phyloP scores from a whole-genome alignment of 768 basidiomycete species.

The Pholiota molesta region DNA sequence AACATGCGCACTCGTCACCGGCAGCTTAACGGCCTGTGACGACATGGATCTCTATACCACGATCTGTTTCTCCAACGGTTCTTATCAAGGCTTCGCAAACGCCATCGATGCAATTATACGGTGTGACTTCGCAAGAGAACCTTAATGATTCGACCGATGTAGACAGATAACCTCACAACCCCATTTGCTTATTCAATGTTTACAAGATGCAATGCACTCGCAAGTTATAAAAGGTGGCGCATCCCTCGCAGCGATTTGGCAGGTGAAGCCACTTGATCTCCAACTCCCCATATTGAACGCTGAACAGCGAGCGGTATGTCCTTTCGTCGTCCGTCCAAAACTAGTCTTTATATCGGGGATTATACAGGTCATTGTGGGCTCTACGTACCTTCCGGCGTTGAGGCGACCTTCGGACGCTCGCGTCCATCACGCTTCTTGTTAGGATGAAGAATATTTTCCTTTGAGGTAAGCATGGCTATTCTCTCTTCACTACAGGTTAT shows the following conservation, averaged over 20 bases:
- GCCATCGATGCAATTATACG: conserved; percentile 11
- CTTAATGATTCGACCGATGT: conserved; percentile 24
- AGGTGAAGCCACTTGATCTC: conserved; percentile 2
- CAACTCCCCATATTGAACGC: conserved; percentile 7
- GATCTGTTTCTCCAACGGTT: conserved; percentile 16
- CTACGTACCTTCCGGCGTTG: conserved; percentile 51
- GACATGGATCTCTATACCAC: conserved; percentile 6
- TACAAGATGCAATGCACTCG: not conserved
- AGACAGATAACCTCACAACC: conserved; percentile 20
- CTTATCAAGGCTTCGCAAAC: conserved; percentile 9
- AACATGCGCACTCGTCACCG: not conserved
- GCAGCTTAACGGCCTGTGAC: conserved; percentile 3
- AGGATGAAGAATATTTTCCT: conserved; percentile 62
- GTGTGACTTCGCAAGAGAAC: conserved; percentile 5
- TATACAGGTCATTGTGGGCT: conserved; percentile 22
- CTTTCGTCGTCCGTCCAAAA: not conserved
- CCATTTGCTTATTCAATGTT: conserved; percentile 1
- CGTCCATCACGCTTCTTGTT: conserved; percentile 77
- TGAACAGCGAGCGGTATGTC: not conserved
- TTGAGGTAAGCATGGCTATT: conserved; percentile 38
- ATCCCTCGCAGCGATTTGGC: conserved; percentile 2
- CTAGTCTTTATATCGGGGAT: not conserved
- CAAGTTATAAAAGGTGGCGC: conserved; percentile 14
- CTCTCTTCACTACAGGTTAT: conserved; percentile 10
- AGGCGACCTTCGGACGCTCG: conserved; percentile 60